A percentile compares a stretch with the other conserved stretches of the same genome.
phyloP scores from a whole-genome alignment of 192 early-diverging fungal genomes.

The Coemansia sp. region DNA sequence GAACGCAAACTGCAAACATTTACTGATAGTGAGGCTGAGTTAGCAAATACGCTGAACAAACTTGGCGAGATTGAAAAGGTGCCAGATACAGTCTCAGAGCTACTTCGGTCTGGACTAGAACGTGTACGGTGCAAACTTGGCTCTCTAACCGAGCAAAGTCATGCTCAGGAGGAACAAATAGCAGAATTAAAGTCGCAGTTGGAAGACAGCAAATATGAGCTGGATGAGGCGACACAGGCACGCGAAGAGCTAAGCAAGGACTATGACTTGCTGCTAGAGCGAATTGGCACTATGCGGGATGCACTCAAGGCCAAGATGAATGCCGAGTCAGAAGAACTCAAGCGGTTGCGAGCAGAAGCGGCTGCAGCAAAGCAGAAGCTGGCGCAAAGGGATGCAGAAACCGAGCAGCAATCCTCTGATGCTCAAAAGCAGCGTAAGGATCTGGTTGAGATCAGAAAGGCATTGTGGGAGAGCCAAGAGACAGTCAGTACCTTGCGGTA shows the following conservation, averaged over 20 bases:
- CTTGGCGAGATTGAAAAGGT: constrained; percentile 20
- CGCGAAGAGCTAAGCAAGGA: constrained; percentile 52
- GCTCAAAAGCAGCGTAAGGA: constrained; percentile 17
- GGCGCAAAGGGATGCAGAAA: constrained; percentile 3
- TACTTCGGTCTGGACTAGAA: constrained; percentile 28
- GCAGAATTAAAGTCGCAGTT: constrained; percentile 27
- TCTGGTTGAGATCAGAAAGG: constrained; percentile 25
- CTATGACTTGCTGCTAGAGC: constrained; percentile 69
- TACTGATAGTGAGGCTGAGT: constrained; percentile 11
- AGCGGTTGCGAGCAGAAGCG: constrained; percentile 37
- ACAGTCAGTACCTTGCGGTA: constrained; percentile 19
- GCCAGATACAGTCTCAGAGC: constrained; percentile 20
- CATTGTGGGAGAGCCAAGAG: constrained; percentile 51
- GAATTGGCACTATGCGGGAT: constrained; percentile 76
- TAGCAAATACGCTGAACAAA: constrained; percentile 14
- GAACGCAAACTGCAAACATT: constrained; percentile 11
- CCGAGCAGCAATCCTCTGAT: constrained; percentile 9
- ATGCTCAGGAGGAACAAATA: constrained; percentile 7
- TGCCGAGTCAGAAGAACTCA: constrained; percentile 66
- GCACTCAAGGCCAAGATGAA: constrained; percentile 78
- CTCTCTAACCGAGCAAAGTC: not conserved
- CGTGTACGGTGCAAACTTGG: constrained; percentile 6
- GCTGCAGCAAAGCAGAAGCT: constrained; percentile 15
- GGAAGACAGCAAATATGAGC: constrained; percentile 15
- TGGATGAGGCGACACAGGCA: constrained; percentile 36